Base-by-base conservation (phyloP, 805 yeast species). In the Saccharomycopsis capsularis region DNA sequence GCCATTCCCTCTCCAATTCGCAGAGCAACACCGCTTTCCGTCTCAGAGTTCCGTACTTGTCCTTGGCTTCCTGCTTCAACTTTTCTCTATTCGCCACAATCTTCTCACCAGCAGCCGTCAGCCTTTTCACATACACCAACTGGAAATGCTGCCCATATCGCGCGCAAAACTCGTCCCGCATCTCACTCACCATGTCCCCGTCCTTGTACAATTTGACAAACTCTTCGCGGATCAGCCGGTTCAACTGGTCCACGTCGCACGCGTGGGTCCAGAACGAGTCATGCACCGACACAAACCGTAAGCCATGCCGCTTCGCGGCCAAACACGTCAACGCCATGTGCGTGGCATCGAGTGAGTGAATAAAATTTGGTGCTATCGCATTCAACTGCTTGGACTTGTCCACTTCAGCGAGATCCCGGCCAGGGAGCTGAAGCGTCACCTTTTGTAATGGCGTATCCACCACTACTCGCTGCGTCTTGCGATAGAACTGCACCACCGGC, bases 241-340 rank as follows among this genome's bases (percentile, higher is more conserved):
- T 87, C 90, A 91, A 82, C 2, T 60, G 62, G 50, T 80, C 82
- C 36, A 90, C 80, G 62, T 86, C 91, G 43, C 78, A 69, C 1
- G 98, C 96, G 62, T 93, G 97, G 0, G 98, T 89, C 99, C 99
- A 91, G 64, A 86, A 91, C 0, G 98, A 90, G 63, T 91, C 99
- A 65, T 91, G 99, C 22, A 91, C 99, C 0, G 98, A 81, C 0
- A 98, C 96, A 72, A 91, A 91, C 11, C 80, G 70, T 43, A 91
- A 64, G 0, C 77, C 78, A 1, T 63, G 61, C 37, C 79, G 73
- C 3, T 82, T 79, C 63, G 96, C 88, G 19, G 79, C 79, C 43
- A 78, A 71, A 0, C 97, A 93, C 6, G 96, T 83, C 70, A 89
- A 68, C 45, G 91, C 70, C 99, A 91, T 93, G 63, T 91, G 99